phyloP scores from a whole-genome alignment of 768 basidiomycete genomes.

The Kwoniella sp. region DNA sequence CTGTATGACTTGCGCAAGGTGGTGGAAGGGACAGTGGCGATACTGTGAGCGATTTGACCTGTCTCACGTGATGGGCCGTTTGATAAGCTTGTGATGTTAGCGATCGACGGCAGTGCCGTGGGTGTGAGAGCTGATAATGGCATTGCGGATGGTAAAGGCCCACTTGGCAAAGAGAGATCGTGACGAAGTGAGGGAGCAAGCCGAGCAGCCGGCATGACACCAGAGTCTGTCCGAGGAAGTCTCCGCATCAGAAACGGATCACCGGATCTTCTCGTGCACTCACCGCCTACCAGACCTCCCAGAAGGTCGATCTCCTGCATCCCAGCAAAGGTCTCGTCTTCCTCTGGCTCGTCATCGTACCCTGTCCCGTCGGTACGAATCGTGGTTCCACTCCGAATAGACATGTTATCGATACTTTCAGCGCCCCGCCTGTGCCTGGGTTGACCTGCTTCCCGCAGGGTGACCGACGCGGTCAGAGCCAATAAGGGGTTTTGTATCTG shows the following conservation, averaged over 20 bases:
- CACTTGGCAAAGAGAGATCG: conserved; percentile 62
- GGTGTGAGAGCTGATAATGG: conserved; percentile 30
- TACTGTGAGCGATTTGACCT: conserved; percentile 16
- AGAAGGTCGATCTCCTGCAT: conserved; percentile 61
- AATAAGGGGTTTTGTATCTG: conserved; percentile 69
- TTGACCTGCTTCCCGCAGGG: conserved; percentile 61
- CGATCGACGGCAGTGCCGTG: conserved; percentile 48
- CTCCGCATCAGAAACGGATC: background rate
- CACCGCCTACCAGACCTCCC: conserved; percentile 65
- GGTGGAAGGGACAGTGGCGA: conserved; percentile 51
- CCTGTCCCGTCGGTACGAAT: conserved; percentile 31
- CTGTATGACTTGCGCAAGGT: conserved; percentile 82
- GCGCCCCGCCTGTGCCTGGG: conserved; percentile 12
- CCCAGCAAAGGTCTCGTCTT: conserved; percentile 49
- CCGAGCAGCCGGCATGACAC: conserved; percentile 62
- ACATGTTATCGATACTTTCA: conserved; percentile 17
- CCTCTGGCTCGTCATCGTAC: conserved; percentile 44
- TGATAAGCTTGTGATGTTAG: conserved; percentile 56
- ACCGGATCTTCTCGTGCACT: conserved; percentile 30
- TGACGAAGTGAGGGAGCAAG: conserved; percentile 66
- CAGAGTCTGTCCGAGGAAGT: conserved; percentile 8
- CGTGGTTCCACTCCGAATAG: conserved; percentile 21
- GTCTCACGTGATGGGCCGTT: conserved; percentile 45
- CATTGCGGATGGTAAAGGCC: conserved; percentile 49
- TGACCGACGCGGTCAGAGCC: conserved; percentile 78